Conservation (phyloP, 1,139 yeast species). For the Nakaseomyces nivariensis region DNA sequence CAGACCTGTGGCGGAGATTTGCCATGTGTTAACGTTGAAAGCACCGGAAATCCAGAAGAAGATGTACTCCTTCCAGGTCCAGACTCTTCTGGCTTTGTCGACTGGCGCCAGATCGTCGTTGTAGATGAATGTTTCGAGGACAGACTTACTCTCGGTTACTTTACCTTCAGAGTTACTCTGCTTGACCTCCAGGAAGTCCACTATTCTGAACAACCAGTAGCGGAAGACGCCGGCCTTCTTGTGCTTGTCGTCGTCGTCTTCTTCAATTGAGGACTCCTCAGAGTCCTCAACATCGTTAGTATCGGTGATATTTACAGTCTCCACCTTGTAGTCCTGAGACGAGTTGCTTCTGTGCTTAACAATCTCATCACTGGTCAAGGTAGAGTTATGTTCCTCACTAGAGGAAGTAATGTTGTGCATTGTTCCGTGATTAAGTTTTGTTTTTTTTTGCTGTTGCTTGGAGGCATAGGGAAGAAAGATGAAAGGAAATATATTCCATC, state of each 20-base stretch:
- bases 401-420: no score
- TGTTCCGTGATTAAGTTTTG: no score
- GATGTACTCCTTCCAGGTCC: slow-evolving; percentile 74
- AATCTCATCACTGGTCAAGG: no score
- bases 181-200: slow-evolving; percentile 12
- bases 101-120: slow-evolving; percentile 73
- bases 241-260: background rate
- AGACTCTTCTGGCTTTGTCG: slow-evolving; percentile 46
- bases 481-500: no score
- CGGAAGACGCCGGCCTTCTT: background rate
- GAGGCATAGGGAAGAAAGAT: no score
- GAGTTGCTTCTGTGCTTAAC: no score
- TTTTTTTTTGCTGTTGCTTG: no score
- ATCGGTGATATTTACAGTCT: slow-evolving; percentile 1
- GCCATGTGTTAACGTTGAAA: slow-evolving; percentile 83
- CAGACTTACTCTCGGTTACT: slow-evolving; percentile 4
- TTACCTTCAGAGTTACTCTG: slow-evolving; percentile 8
- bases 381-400: no score
- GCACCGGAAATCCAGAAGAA: slow-evolving; percentile 81
- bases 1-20: slow-evolving; percentile 78
- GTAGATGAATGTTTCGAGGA: slow-evolving; percentile 46
- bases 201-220: slow-evolving; percentile 2
- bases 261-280: no score
- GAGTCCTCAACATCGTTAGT: background rate
- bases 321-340: background rate